These are phyloP conservation scores for Camptophora hylomeconis DNA, from an alignment of 2,329 filamentous ascomycete genomes.

Conservation along the genomic window DNA sequence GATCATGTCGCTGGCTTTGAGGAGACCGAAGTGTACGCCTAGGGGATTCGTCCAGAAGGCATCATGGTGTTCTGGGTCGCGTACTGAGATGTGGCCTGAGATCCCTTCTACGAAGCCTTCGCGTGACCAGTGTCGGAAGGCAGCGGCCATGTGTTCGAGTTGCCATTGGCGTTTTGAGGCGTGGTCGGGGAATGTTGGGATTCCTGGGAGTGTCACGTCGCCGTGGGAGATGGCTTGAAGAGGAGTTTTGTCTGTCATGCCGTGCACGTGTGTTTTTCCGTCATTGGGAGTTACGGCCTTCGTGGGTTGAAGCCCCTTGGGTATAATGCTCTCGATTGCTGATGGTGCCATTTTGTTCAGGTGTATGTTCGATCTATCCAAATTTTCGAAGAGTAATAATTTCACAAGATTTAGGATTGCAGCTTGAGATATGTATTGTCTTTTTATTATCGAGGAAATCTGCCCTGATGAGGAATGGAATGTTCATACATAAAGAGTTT, in stretches of 20 bases:
- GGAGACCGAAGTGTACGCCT: constrained; percentile 50
- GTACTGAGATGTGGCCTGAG: constrained; percentile 53
- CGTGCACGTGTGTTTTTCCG: constrained; percentile 17
- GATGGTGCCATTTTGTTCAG: no score
- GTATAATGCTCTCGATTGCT: no score
- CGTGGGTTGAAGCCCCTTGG: no score
- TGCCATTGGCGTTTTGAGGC: constrained; percentile 50
- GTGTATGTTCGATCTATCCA: no score
- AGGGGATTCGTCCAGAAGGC: constrained; percentile 57
- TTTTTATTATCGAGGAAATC: no score
- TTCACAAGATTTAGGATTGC: no score
- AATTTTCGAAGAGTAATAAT: no score
- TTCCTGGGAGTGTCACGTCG: constrained; percentile 31
- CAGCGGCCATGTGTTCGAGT: constrained; percentile 52
- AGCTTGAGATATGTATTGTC: no score
- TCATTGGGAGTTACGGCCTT: no score
- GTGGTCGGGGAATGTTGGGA: constrained; percentile 42
- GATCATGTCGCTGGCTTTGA: constrained; percentile 55
- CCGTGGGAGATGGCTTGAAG: constrained; percentile 18
- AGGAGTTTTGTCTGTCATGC: constrained; percentile 16
- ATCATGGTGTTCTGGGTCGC: constrained; percentile 49
- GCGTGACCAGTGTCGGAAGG: constrained; percentile 55
- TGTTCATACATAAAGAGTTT: no score
- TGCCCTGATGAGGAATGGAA: no score
- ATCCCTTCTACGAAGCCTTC: constrained; percentile 57